Base-by-base conservation (phyloP, 306 rosid species). In the Rosa chinensis region DNA sequence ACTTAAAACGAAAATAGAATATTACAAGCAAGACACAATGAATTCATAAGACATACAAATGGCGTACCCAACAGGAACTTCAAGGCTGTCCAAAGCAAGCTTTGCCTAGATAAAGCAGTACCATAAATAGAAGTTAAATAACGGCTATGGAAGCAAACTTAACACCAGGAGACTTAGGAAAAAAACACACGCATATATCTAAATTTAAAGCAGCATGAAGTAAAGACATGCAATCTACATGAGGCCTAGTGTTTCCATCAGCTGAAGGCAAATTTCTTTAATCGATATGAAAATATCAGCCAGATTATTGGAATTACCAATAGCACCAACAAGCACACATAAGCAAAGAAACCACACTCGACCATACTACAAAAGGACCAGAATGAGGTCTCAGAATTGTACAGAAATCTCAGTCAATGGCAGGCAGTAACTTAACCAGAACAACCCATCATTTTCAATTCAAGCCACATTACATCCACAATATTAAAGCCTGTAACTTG, bases 1-100 rank as follows among this genome's bases (percentile, higher is more conserved):
- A 23, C 63, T 14, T 39, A 47, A 74, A 74, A 10, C 52, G 40
- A 35, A 35, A 58, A 76, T 12, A 8, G 11, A 68, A 12, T 80
- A 43, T 21, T 56, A 18, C 35, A n/a, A 72, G 21, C 8, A 39
- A 28, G 14, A 63, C 72, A 39, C 52, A 68, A 21, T 3, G 11
- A 55, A 13, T 6, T 20, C 13, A 55, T 32, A 61, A 82, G 62
- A 67, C 32, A 49, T 18, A 42, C 25, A 12, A 74, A 45, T 40
- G 72, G 73, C 84, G 82, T 86, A 92, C 97, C 97, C 98, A 72
- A 95, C 90, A 18, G 98, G 98, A 68, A 95, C 99, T 90, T 95
- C 98, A 50, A 90, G 91, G 80, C 35, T 78, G 28, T 85, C 87
- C 86, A 95, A 59, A 75, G 99, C 97, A 14, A 87, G 76, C 64